These are phyloP conservation scores for Begonia peltatifolia DNA, from an alignment of 306 rosid genomes.

Conservation along the genomic window DNA sequence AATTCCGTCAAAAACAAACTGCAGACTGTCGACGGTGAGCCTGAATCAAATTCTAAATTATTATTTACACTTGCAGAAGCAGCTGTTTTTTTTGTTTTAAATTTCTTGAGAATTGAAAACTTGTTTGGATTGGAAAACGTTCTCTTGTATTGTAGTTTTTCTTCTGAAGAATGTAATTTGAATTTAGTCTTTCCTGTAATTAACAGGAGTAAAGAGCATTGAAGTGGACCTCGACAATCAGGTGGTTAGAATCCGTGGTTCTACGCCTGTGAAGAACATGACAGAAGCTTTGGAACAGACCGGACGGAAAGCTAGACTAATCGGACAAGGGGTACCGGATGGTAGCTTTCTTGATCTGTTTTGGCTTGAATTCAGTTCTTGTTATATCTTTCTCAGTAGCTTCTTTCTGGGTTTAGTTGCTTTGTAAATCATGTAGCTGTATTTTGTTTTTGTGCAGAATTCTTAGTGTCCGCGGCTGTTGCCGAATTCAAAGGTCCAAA, in stretches of 20 bases:
- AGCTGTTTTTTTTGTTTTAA: not conserved
- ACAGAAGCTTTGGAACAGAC: conserved; percentile 86
- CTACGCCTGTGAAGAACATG: conserved; percentile 73
- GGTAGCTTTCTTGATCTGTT: conserved; percentile 23
- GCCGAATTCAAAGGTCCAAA: conserved; percentile 91
- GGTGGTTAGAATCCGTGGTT: conserved; percentile 77
- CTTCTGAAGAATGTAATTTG: not conserved
- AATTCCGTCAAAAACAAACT: conserved; percentile 69
- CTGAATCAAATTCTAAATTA: too few species aligned
- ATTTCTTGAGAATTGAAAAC: not conserved
- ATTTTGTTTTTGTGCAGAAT: conserved; percentile 39
- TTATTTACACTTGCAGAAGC: too few species aligned
- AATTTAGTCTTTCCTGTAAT: not conserved
- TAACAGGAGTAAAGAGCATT: conserved; percentile 57
- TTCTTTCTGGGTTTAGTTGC: not conserved
- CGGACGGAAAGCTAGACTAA: conserved; percentile 64
- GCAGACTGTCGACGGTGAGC: conserved; percentile 45
- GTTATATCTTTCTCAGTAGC: not conserved
- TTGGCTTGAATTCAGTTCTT: conserved; percentile 2
- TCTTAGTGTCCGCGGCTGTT: conserved; percentile 75
- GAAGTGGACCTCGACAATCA: conserved; percentile 71
- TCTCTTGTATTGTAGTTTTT: not conserved
- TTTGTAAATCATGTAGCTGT: conserved; percentile 2
- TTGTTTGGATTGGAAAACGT: too few species aligned
- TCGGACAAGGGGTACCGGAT: conserved; percentile 87